Evolutionary conservation across 2,329 filamentous ascomycete species (phyloP).

Genomic region (Colletotrichum simmondsii): DNA sequence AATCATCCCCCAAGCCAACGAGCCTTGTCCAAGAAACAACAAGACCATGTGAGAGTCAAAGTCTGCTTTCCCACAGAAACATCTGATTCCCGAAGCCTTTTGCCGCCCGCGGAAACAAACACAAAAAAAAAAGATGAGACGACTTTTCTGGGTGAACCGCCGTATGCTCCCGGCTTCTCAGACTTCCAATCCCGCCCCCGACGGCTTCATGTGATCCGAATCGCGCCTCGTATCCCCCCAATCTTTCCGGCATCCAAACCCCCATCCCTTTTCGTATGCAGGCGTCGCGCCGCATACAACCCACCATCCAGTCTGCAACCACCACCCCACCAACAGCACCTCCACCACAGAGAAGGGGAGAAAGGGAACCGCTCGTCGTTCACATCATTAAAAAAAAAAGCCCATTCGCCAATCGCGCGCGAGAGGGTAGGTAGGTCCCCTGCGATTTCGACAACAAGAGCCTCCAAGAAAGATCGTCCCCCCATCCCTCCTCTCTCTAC

Average conservation of each 20-base stretch:
- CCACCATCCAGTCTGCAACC: neutral
- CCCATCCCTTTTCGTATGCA: slow-evolving; percentile 20
- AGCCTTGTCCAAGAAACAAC: no score
- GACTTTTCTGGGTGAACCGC: neutral
- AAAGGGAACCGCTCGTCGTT: neutral
- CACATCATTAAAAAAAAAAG: neutral
- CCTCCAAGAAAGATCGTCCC: slow-evolving; percentile 16
- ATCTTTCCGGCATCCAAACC: neutral
- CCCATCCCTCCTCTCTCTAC: neutral
- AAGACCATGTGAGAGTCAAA: no score
- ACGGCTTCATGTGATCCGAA: slow-evolving; percentile 21
- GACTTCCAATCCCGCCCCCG: no score
- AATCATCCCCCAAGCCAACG: no score
- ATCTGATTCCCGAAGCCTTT: neutral
- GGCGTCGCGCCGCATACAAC: slow-evolving; percentile 19
- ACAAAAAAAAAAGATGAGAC: no score
- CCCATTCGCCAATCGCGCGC: slow-evolving; percentile 29
- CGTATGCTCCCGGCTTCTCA: neutral
- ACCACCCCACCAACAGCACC: neutral
- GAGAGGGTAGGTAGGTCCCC: no score
- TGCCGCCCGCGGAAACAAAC: neutral
- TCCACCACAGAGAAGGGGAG: neutral
- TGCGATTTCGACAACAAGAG: slow-evolving; percentile 6
- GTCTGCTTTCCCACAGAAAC: no score
- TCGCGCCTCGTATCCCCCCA: slow-evolving; percentile 25